Evolutionary conservation across 83 land plant genomes (phyloP), one percentile per base, ranked within the genome.

Genomic region (Isoetes engelmannii): DNA sequence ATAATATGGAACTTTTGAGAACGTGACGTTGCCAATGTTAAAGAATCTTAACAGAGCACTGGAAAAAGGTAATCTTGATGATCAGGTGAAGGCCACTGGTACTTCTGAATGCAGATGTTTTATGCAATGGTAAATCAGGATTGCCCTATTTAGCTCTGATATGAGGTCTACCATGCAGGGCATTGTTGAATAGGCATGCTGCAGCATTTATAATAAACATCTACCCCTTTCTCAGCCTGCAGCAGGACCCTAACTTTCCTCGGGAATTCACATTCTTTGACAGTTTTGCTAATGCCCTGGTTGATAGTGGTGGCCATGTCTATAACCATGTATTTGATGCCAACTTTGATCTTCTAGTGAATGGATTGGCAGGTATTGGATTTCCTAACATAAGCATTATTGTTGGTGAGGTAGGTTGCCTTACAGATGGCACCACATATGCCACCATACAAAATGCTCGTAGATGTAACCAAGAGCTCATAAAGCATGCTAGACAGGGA

Each of bases 91-190:
- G 71, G 86, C 83, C 21, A 80, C 85, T n/a, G 6, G 85, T 95
- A 48, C 99, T 97, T 4, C 86, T 83, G 79, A 86, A 86, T 74
- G 83, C 69, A 8, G 99, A 95, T 74, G 79, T 81, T 20, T 84
- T 84, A 58, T 68, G 77, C n/a, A 72, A 80, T 7, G 9, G 74
- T 4, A 49, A 74, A 54, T 55, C 45, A 5, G 78, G 74, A 19
- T 45, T 78, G 9, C 89, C 89, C 6, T 86, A 12, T 86, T 86
- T 44, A 78, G 87, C 4, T n/a, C 48, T 8, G 85, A 86, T 61
- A 82, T 84, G 1, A 28, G 37, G 37, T 28, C 37, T 28, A 28
- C 1, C 49, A 64, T 64, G 67, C 9, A 7, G 13, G n/a, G 41
- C 13, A 18, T 64, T 21, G 67, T 64, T 13, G 49, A 47, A 28